A percentile compares a stretch with the other conserved stretches of the same genome.
phyloP scores from a whole-genome alignment of 2,329 filamentous ascomycete genomes.

The Aspergillus spinulosporus region DNA sequence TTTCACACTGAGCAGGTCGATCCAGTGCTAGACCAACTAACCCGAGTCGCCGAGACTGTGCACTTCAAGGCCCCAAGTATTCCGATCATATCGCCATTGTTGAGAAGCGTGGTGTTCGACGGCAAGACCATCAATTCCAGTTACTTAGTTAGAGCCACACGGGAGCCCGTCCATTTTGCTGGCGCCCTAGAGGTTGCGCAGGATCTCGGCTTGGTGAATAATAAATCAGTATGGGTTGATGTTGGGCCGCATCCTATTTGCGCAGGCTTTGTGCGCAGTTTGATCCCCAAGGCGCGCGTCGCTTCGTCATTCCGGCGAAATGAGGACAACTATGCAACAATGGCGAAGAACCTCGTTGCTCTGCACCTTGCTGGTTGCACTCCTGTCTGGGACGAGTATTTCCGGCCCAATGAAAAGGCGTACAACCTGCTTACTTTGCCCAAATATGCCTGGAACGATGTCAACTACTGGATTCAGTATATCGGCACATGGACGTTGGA shows the following conservation, averaged over 20 bases:
- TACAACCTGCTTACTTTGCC: constrained; percentile 64
- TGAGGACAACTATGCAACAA: constrained; percentile 65
- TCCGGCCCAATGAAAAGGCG: constrained; percentile 59
- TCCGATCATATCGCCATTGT: constrained; percentile 69
- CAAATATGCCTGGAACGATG: constrained; percentile 68
- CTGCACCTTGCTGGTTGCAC: constrained; percentile 64
- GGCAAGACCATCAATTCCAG: constrained; percentile 58
- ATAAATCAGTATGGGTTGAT: constrained; percentile 70
- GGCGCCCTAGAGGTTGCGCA: constrained; percentile 62
- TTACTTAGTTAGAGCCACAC: constrained; percentile 66
- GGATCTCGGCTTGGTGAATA: constrained; percentile 52
- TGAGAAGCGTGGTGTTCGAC: constrained; percentile 58
- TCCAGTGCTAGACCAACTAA: constrained; percentile 18
- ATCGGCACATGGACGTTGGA: constrained; percentile 70
- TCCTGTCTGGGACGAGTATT: constrained; percentile 70
- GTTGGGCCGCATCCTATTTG: constrained; percentile 73
- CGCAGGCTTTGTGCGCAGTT: constrained; percentile 66
- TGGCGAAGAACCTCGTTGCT: constrained; percentile 58
- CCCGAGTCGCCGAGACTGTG: constrained; percentile 1
- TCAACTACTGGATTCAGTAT: constrained; percentile 75
- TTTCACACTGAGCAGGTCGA: constrained; percentile 36
- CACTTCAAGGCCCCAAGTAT: constrained; percentile 13
- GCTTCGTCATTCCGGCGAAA: constrained; percentile 63
- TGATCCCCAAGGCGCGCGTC: constrained; percentile 56
- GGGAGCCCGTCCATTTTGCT: constrained; percentile 69